These are phyloP conservation scores for Tylopilus intermedius DNA, from an alignment of 768 basidiomycete species.

Conservation along the genomic window DNA sequence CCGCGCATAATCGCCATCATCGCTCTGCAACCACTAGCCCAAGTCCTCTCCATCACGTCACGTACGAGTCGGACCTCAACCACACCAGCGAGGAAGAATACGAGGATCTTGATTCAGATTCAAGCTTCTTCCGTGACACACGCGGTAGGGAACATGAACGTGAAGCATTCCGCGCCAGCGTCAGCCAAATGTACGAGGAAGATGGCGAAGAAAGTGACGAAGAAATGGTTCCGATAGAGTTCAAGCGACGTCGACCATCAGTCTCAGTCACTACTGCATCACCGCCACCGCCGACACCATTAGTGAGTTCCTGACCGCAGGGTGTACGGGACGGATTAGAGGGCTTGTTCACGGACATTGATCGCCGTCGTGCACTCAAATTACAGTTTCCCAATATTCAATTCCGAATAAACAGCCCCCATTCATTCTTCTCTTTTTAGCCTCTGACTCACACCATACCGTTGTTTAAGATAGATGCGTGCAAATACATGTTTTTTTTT, in stretches of 20 bases:
- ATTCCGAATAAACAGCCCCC: slow-evolving; percentile 4
- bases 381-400: slow-evolving; percentile 19
- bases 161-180: slow-evolving; percentile 28
- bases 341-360: slow-evolving; percentile 8
- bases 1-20: slow-evolving; percentile 20
- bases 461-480: slow-evolving; percentile 19
- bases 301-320: slow-evolving; percentile 13
- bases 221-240: slow-evolving; percentile 30
- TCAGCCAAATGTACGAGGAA: slow-evolving; percentile 30
- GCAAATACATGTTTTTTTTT: slow-evolving; percentile 3
- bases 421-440: not conserved
- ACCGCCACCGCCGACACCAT: slow-evolving; percentile 18
- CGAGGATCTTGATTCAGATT: slow-evolving; percentile 31
- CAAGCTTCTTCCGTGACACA: slow-evolving; percentile 32
- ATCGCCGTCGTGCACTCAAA: slow-evolving; percentile 11
- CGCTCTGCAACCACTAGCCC: slow-evolving; percentile 35
- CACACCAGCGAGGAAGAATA: slow-evolving; percentile 29
- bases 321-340: slow-evolving; percentile 8
- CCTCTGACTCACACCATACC: slow-evolving; percentile 10
- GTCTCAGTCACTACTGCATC: slow-evolving; percentile 26
- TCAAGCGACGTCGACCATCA: slow-evolving; percentile 34
- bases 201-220: slow-evolving; percentile 34
- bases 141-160: slow-evolving; percentile 18
- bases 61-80: slow-evolving; percentile 29
- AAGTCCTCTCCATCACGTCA: slow-evolving; percentile 35